Percentiles rank a stretch among this genome's conserved stretches.
Evolutionary conservation across 1,139 yeast species (phyloP).

Genomic region (Geotrichum phurueaensis): DNA sequence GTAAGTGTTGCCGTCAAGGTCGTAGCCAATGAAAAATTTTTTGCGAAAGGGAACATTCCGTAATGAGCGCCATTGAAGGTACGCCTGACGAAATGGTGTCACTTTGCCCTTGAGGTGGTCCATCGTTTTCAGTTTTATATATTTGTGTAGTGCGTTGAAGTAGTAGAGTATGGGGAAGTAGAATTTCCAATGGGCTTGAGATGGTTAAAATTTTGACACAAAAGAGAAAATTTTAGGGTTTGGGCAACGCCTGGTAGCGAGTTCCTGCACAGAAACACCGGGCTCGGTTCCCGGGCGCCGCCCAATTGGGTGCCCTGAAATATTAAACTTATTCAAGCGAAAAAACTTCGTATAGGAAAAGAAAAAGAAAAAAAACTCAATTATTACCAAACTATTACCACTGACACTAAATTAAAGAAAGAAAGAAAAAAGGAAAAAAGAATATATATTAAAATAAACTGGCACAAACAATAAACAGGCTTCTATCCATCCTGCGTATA

Average conservation of each 20-base stretch:
- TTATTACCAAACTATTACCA: neutral
- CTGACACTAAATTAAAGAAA: neutral
- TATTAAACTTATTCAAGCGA: too few species aligned
- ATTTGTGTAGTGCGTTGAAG: too few species aligned
- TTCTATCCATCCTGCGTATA: too few species aligned
- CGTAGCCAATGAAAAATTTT: conserved; percentile 51
- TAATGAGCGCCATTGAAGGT: conserved; percentile 56
- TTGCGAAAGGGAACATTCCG: conserved; percentile 61
- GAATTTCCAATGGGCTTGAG: neutral
- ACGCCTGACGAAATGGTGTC: conserved; percentile 35
- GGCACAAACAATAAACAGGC: too few species aligned
- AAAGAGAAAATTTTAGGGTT: neutral
- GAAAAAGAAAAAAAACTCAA: too few species aligned
- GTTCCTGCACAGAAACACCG: neutral
- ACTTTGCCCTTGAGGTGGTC: conserved; percentile 39
- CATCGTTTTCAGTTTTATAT: conserved; percentile 27
- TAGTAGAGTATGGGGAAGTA: too few species aligned
- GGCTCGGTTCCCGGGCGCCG: too few species aligned
- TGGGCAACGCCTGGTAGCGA: neutral
- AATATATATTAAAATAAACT: too few species aligned
- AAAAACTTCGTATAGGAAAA: too few species aligned
- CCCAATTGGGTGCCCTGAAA: too few species aligned
- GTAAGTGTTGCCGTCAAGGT: conserved; percentile 72
- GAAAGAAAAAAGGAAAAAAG: neutral
- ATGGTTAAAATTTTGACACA: neutral